Percentiles rank a stretch among this genome's conserved stretches.
Conservation (phyloP, 2,329 filamentous ascomycete species). For the Peltaster fructicola region DNA sequence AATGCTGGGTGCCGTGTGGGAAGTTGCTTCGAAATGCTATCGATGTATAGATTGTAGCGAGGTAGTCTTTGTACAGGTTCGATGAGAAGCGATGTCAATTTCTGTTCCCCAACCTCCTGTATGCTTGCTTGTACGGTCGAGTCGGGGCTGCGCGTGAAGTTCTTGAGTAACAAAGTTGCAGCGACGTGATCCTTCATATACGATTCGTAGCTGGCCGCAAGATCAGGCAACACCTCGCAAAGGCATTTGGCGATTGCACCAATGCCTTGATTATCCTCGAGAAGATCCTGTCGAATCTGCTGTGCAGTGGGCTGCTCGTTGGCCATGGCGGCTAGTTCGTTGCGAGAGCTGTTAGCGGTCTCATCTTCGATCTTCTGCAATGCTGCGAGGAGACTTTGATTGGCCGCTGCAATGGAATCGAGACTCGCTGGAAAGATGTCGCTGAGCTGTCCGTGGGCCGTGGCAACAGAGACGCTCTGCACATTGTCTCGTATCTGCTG, state of each 20-base stretch:
- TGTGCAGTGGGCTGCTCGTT: conserved; percentile 22
- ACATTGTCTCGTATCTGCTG: conserved; percentile 67
- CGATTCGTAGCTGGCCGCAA: conserved; percentile 77
- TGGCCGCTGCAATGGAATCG: conserved; percentile 63
- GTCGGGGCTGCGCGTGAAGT: conserved; percentile 56
- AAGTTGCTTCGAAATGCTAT: conserved; percentile 77
- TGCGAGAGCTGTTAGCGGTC: conserved; percentile 62
- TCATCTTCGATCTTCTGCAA: conserved; percentile 63
- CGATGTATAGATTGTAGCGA: conserved; percentile 88
- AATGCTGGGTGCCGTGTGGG: conserved; percentile 75
- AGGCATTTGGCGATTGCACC: conserved; percentile 63
- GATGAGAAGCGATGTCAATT: conserved; percentile 77
- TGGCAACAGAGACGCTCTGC: conserved; percentile 60
- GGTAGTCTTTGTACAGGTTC: conserved; percentile 90
- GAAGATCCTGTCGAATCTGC: conserved; percentile 43
- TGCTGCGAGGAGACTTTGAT: conserved; percentile 61
- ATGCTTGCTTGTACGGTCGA: conserved; percentile 71
- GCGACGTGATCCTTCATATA: conserved; percentile 84
- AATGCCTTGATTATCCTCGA: conserved; percentile 38
- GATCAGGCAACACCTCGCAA: conserved; percentile 82
- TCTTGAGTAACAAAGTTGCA: conserved; percentile 64
- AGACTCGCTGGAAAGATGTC: conserved; percentile 67
- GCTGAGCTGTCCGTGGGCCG: conserved; percentile 53
- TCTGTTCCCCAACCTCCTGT: conserved; percentile 73
- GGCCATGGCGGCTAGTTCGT: conserved; percentile 48